phyloP scores from a whole-genome alignment of 2,329 filamentous ascomycete species.

The Aspergillus fumigatus region DNA sequence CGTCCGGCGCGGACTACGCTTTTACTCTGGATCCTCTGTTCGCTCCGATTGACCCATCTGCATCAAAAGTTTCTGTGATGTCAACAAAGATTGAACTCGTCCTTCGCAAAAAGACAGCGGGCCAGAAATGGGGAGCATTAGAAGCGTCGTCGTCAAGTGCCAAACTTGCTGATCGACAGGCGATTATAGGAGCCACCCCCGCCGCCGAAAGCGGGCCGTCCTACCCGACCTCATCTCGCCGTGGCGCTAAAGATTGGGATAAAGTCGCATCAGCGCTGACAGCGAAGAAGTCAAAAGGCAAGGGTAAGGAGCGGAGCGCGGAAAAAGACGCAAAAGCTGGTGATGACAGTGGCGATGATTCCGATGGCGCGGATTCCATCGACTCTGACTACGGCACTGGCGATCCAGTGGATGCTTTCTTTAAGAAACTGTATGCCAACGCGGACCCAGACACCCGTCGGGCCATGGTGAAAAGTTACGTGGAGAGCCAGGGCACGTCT shows the following conservation, averaged over 20 bases:
- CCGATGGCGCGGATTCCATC: constrained; percentile 46
- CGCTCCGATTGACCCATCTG: constrained; percentile 56
- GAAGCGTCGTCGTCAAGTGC: constrained; percentile 42
- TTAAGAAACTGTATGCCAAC: constrained; percentile 79
- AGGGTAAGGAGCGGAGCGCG: constrained; percentile 26
- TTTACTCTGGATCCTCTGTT: constrained; percentile 65
- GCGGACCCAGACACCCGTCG: constrained; percentile 75
- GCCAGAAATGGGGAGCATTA: constrained; percentile 63
- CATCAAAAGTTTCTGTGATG: constrained; percentile 62
- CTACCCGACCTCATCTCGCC: constrained; percentile 83
- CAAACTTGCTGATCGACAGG: constrained; percentile 17
- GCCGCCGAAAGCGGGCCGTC: constrained; percentile 45
- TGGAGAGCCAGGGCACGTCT: constrained; percentile 88
- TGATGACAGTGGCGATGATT: constrained; percentile 47
- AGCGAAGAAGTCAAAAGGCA: constrained; percentile 27
- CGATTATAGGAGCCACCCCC: constrained; percentile 8
- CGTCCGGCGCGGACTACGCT: constrained; percentile 51
- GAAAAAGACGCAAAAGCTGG: constrained; percentile 23
- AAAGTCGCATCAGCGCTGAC: constrained; percentile 57
- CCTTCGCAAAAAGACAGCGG: constrained; percentile 62
- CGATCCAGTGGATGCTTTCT: constrained; percentile 73
- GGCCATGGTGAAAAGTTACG: constrained; percentile 97
- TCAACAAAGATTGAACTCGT: constrained; percentile 75
- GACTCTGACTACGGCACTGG: constrained; percentile 46
- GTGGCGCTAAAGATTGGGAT: constrained; percentile 90